phyloP scores from a whole-genome alignment of 768 basidiomycete species.

The Hypholoma fasciculare region DNA sequence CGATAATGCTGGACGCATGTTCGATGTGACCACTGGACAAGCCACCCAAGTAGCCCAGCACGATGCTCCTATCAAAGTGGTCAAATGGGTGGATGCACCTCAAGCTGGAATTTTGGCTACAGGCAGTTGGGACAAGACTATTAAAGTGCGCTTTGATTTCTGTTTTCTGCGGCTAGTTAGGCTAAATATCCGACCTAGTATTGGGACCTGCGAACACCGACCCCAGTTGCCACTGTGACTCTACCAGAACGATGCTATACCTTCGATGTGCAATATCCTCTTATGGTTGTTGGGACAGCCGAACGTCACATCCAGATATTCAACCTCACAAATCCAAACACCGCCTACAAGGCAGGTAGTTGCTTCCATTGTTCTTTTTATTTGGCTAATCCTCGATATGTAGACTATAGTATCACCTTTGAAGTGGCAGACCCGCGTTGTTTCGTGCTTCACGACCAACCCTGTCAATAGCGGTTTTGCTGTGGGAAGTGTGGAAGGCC shows the following conservation, averaged over 20 bases:
- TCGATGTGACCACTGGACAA: constrained; percentile 84
- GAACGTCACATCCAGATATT: constrained; percentile 90
- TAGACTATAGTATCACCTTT: constrained; percentile 84
- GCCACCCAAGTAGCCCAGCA: constrained; percentile 85
- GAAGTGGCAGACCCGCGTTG: constrained; percentile 91
- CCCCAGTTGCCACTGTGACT: constrained; percentile 73
- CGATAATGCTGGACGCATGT: constrained; percentile 95
- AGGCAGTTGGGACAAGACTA: constrained; percentile 97
- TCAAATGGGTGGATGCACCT: constrained; percentile 79
- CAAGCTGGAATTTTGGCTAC: constrained; percentile 81
- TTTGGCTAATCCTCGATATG: background rate
- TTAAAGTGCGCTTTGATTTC: constrained; percentile 63
- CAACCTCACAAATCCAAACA: constrained; percentile 81
- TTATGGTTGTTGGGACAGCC: constrained; percentile 92
- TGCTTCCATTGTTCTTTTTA: constrained; percentile 2
- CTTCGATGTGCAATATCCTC: constrained; percentile 76
- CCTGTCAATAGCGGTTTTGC: constrained; percentile 66
- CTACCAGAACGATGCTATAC: constrained; percentile 92
- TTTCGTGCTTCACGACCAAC: constrained; percentile 78
- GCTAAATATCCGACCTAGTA: constrained; percentile 52
- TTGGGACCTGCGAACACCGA: constrained; percentile 85
- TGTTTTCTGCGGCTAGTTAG: background rate
- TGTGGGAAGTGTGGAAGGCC: constrained; percentile 84
- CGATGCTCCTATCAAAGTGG: constrained; percentile 83
- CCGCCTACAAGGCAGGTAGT: constrained; percentile 66